These are phyloP conservation scores for Colletotrichum ledebouriae DNA, from an alignment of 2,329 filamentous ascomycete genomes.

Conservation along the genomic window DNA sequence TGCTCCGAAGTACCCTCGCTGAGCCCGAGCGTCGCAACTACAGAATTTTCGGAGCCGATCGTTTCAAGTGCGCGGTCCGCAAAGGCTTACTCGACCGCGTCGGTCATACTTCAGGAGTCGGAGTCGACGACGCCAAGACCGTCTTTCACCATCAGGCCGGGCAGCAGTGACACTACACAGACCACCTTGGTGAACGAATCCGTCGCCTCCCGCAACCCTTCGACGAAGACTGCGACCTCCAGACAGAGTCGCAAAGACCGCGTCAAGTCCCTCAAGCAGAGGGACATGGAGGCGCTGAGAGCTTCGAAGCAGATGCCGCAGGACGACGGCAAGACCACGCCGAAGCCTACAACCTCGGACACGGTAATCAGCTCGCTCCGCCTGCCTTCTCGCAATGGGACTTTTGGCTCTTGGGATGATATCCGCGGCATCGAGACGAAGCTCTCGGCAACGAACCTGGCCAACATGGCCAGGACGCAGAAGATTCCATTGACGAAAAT, in stretches of 20 bases:
- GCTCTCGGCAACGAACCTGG: constrained; percentile 35
- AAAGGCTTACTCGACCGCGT: constrained; percentile 47
- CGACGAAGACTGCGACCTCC: constrained; percentile 41
- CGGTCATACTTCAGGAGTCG: constrained; percentile 47
- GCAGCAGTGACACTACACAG: constrained; percentile 34
- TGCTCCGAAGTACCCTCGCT: constrained; percentile 46
- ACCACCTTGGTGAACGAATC: constrained; percentile 35
- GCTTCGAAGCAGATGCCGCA: constrained; percentile 46
- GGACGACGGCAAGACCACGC: constrained; percentile 24
- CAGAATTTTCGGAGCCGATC: constrained; percentile 49
- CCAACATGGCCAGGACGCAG: constrained; percentile 32
- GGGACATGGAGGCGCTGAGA: constrained; percentile 54
- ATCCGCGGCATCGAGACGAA: constrained; percentile 22
- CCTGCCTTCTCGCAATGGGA: constrained; percentile 41
- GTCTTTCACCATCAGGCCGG: constrained; percentile 29
- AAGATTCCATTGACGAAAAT: not conserved
- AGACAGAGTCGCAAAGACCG: constrained; percentile 53
- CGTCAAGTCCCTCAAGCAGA: constrained; percentile 56
- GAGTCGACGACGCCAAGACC: constrained; percentile 32
- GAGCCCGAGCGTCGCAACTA: constrained; percentile 51
- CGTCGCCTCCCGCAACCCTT: constrained; percentile 32
- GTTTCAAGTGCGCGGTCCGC: constrained; percentile 51
- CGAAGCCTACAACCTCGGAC: constrained; percentile 34
- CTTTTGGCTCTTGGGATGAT: constrained; percentile 15
- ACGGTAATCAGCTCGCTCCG: constrained; percentile 40